Percentiles rank a stretch among this genome's conserved stretches.
Evolutionary conservation across 2,329 filamentous ascomycete species (phyloP).

Genomic region (Aspergillus oerlinghausenensis): DNA sequence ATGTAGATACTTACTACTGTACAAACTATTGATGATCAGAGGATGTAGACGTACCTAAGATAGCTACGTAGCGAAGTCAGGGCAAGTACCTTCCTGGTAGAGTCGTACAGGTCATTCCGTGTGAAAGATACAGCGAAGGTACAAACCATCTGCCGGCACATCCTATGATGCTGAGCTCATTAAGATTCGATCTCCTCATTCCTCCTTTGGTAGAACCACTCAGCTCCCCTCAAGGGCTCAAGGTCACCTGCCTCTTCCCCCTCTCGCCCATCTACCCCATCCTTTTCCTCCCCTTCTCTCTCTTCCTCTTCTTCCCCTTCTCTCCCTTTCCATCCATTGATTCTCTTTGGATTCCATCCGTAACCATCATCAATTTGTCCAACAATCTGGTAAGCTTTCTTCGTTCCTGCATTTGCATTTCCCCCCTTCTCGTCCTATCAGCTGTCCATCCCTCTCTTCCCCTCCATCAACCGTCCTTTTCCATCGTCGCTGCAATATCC

Average conservation of each 20-base stretch:
- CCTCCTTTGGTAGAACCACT: constrained; percentile 9
- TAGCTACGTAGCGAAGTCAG: background rate
- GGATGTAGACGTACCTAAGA: background rate
- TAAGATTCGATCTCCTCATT: background rate
- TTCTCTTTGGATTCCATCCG: constrained; percentile 3
- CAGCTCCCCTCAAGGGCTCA: background rate
- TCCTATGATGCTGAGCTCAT: background rate
- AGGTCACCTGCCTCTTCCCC: constrained; percentile 28
- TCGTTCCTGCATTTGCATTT: constrained; percentile 4
- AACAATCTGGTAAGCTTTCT: constrained; percentile 9
- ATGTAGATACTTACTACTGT: background rate
- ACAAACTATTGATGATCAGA: background rate
- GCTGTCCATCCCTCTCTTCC: background rate
- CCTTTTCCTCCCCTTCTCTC: constrained; percentile 2
- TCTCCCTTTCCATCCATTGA: background rate
- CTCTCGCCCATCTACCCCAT: constrained; percentile 7
- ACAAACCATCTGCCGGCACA: background rate
- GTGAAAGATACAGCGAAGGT: background rate
- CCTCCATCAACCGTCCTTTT: background rate
- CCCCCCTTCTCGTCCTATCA: background rate
- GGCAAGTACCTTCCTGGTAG: background rate
- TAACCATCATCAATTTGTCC: background rate
- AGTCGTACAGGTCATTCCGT: background rate
- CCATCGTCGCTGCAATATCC: constrained; percentile 5
- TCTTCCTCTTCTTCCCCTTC: constrained; percentile 5